Percentiles rank a stretch among this genome's conserved stretches.
These are phyloP conservation scores for Candida quercuum DNA, from an alignment of 805 yeast genomes.

Conservation along the genomic window DNA sequence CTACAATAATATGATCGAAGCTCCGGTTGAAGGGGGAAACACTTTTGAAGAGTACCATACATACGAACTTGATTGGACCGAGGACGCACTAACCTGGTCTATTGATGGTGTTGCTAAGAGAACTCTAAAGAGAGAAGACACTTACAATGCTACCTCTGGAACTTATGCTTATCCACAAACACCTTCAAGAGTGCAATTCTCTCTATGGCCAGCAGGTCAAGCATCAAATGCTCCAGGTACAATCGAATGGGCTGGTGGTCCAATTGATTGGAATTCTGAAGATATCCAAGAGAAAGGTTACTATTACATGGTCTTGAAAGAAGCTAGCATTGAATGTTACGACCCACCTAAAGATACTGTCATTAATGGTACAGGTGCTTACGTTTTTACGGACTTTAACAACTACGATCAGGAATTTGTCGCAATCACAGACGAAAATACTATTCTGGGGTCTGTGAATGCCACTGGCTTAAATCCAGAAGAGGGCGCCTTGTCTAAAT, in stretches of 20 bases:
- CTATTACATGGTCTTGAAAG: constrained; percentile 60
- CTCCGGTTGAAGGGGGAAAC: constrained; percentile 32
- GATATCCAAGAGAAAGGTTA: constrained; percentile 77
- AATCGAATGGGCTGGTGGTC: constrained; percentile 85
- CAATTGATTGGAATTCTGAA: constrained; percentile 70
- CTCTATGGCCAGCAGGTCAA: constrained; percentile 74
- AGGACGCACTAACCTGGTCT: constrained; percentile 64
- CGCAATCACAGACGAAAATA: constrained; percentile 55
- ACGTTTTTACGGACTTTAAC: constrained; percentile 46
- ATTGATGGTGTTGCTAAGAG: constrained; percentile 67
- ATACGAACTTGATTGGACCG: constrained; percentile 78
- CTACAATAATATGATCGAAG: constrained; percentile 52
- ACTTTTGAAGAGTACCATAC: constrained; percentile 69
- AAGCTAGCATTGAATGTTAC: constrained; percentile 61
- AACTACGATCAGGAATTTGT: constrained; percentile 45
- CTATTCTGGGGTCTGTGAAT: constrained; percentile 52
- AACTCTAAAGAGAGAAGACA: constrained; percentile 53
- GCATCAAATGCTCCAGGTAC: constrained; percentile 54
- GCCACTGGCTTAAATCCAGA: constrained; percentile 62
- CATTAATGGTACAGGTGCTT: constrained; percentile 41
- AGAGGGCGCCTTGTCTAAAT: constrained; percentile 2
- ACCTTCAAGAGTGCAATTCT: constrained; percentile 66
- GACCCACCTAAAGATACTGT: constrained; percentile 36
- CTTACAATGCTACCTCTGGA: constrained; percentile 58
- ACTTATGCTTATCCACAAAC: constrained; percentile 63